Evolutionary conservation across 352 stramenopile species (phyloP).

Genomic region (Blastocystis sp.): DNA sequence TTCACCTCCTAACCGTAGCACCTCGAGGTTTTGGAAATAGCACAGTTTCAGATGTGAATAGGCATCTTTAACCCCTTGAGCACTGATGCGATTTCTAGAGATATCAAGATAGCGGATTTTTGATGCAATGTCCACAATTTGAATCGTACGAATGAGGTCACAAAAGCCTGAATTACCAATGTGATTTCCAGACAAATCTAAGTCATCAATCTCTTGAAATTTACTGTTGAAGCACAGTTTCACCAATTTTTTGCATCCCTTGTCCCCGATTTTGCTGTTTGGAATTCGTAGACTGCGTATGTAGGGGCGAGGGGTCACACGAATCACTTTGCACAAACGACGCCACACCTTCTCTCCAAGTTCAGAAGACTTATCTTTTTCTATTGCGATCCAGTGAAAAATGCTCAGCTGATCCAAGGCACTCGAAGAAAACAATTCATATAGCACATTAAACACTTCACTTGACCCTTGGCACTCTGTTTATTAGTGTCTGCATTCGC

Average conservation of each 20-base stretch:
- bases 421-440: not conserved
- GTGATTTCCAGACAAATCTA: not conserved
- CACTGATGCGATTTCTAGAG: constrained; percentile 4
- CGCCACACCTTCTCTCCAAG: constrained; percentile 23
- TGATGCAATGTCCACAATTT: not conserved
- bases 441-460: not conserved
- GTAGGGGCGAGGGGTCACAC: not conserved
- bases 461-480: constrained; percentile 25
- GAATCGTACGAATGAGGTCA: not conserved
- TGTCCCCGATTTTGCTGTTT: constrained; percentile 42
- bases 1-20: constrained; percentile 9
- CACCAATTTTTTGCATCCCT: constrained; percentile 20
- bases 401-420: not conserved
- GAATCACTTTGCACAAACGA: constrained; percentile 14
- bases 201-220: not conserved
- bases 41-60: not conserved
- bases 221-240: constrained; percentile 20
- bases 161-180: not conserved
- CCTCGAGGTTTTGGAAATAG: not conserved
- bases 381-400: constrained; percentile 43
- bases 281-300: constrained; percentile 9
- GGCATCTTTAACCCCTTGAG: not conserved
- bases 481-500: not conserved
- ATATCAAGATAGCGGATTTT: not conserved
- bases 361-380: constrained; percentile 1